Evolutionary conservation across 1,284 basidiomycete genomes (phyloP).

Genomic region (Volvariella volvacea): DNA sequence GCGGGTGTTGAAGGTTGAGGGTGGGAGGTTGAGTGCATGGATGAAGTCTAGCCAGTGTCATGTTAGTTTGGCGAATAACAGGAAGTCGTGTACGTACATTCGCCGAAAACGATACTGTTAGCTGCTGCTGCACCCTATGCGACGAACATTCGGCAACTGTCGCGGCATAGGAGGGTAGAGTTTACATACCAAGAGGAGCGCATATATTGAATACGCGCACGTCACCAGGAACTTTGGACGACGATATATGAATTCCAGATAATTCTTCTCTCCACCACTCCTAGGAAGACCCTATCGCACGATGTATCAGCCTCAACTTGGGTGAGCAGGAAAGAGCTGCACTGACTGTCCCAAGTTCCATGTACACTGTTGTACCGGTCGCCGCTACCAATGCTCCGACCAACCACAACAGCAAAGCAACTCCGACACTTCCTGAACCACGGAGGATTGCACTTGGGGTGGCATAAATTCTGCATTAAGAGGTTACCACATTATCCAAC

Average conservation of each 20-base stretch:
- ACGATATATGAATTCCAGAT: conserved; percentile 65
- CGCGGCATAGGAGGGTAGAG: too few relatives aligned
- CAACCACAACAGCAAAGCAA: conserved; percentile 61
- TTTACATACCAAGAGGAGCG: conserved; percentile 54
- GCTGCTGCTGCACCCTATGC: conserved; percentile 33
- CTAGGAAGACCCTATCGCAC: conserved; percentile 49
- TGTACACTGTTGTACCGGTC: conserved; percentile 63
- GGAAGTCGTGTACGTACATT: conserved; percentile 40
- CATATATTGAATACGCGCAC: conserved; percentile 55
- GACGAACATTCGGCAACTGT: too few relatives aligned
- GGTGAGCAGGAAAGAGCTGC: background rate
- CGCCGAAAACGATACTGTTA: conserved; percentile 55
- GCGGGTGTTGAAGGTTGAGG: conserved; percentile 41
- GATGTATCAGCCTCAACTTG: background rate
- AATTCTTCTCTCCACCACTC: conserved; percentile 74
- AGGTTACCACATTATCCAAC: too few relatives aligned
- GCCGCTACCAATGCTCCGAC: conserved; percentile 57
- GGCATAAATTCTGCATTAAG: conserved; percentile 78
- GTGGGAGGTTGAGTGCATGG: conserved; percentile 36
- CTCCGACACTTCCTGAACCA: conserved; percentile 32
- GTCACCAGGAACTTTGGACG: conserved; percentile 56
- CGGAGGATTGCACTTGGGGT: conserved; percentile 65
- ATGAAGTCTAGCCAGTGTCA: conserved; percentile 38
- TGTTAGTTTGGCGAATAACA: background rate
- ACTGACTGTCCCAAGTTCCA: conserved; percentile 66